A percentile compares a stretch with the other conserved stretches of the same genome.
Evolutionary conservation across 176 grass and related monocot species (phyloP).

Genomic region (Eragrostis nindensis): DNA sequence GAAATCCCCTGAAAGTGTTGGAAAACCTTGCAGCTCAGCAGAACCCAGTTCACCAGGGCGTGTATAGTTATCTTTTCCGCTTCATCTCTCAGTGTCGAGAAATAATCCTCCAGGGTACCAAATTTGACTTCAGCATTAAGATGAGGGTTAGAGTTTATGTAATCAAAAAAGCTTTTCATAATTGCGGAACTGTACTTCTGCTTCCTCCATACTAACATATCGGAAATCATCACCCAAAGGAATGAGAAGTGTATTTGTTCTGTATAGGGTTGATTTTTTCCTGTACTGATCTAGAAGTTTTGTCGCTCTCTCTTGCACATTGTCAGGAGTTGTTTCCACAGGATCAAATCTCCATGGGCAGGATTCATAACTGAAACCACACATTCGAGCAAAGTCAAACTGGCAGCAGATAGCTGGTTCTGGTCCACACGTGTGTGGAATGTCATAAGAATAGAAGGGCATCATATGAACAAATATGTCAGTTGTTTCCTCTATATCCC

Average conservation of each 20-base stretch:
- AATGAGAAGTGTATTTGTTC: slow-evolving; percentile 95
- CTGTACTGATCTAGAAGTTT: slow-evolving; percentile 94
- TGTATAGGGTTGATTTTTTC: slow-evolving; percentile 95
- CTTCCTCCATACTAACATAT: slow-evolving; percentile 84
- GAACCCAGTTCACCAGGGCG: slow-evolving; percentile 77
- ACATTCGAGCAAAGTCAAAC: slow-evolving; percentile 97
- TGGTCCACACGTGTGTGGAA: slow-evolving; percentile 98
- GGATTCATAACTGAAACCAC: slow-evolving; percentile 71
- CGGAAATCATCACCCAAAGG: slow-evolving; percentile 98
- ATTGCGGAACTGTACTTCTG: slow-evolving; percentile 92
- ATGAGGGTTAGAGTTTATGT: slow-evolving; percentile 80
- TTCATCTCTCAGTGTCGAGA: slow-evolving; percentile 79
- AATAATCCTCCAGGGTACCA: slow-evolving; percentile 98
- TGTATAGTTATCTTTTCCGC: slow-evolving; percentile 83
- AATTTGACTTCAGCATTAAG: slow-evolving; percentile 93
- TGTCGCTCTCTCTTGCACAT: slow-evolving; percentile 85
- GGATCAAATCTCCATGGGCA: slow-evolving; percentile 90
- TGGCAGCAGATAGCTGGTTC: slow-evolving; percentile 99
- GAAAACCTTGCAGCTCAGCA: slow-evolving; percentile 81
- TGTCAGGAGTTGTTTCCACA: slow-evolving; percentile 74
- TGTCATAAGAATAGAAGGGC: slow-evolving; percentile 99
- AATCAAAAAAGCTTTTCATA: slow-evolving; percentile 96
- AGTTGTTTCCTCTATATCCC: slow-evolving; percentile 88
- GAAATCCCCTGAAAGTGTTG: slow-evolving; percentile 97
- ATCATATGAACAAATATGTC: slow-evolving; percentile 99